Evolutionary conservation across 306 rosid genomes (phyloP), one percentile per base, ranked within the genome.

Genomic region (Quillaja saponaria): DNA sequence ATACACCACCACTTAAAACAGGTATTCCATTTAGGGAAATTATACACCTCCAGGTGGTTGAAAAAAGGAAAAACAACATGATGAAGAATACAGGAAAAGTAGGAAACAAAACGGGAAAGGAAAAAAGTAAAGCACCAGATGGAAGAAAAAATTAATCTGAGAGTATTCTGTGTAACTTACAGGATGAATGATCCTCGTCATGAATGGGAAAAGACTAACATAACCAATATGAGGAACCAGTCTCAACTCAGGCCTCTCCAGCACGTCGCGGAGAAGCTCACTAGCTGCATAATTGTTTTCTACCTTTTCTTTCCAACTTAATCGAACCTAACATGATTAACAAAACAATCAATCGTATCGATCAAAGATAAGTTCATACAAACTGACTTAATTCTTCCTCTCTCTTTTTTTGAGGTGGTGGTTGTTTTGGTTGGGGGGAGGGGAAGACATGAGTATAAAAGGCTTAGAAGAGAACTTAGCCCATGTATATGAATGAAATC

Each of bases 211-310:
- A 71, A 90, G 83, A 79, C 84, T 81, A 66, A 87, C 92, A 57
- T 85, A 83, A 48, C 97, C 95, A 63, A 90, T 48, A 57, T 89
- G 96, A 78, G 99, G 99, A 76, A 89, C 99, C 60, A 83, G 76
- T 74, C 89, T 78, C 77, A 83, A 74, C 48, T 58, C 53, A 16
- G 99, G 96, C n/a, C 38, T 72, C 75, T 78, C 89, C 18, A 52
- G 56, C 25, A 89, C 94, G 65, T 76, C 89, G 8, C 94, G 88
- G 39, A 84, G 68, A 61, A 92, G 85, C 71, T 81, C 84, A 51
- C 87, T 85, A 63, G 80, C 53, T 55, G 77, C 66, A 74, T 84
- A 60, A 61, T 71, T 69, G 49, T 69, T 61, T 66, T 67, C 88
- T 7, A 50, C 74, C 56, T 39, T 17, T 60, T 92, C 94, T 78